These are phyloP conservation scores for Fusarium miscanthi DNA, from an alignment of 2,329 filamentous ascomycete species.

Conservation along the genomic window DNA sequence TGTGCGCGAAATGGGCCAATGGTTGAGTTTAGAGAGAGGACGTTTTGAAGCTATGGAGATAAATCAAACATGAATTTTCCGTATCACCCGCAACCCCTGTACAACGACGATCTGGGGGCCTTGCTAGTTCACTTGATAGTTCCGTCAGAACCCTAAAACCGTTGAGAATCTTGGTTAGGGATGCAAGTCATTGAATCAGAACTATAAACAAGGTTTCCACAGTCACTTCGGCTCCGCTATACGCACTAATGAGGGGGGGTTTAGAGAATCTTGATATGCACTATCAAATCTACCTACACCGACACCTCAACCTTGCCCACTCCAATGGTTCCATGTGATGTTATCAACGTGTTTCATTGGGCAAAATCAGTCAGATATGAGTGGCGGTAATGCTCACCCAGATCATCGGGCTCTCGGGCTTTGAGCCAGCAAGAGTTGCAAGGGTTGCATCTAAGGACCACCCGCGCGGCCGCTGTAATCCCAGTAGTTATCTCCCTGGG, in stretches of 20 bases:
- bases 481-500: constrained; percentile 1
- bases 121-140: not conserved
- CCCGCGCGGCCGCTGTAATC: constrained; percentile 5
- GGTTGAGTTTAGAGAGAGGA: not conserved
- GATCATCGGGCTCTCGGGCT: not conserved
- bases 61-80: not conserved
- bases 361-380: too few relatives aligned
- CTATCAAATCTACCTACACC: not conserved
- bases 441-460: not conserved
- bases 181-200: not conserved
- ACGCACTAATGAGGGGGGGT: not conserved
- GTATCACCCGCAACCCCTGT: not conserved
- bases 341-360: not conserved
- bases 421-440: not conserved
- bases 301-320: not conserved
- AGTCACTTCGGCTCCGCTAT: not conserved
- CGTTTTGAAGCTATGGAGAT: not conserved
- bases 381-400: not conserved
- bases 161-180: not conserved
- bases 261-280: not conserved
- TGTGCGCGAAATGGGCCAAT: not conserved
- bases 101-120: not conserved
- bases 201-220: not conserved
- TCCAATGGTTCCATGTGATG: not conserved
- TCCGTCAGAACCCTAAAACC: not conserved